A percentile compares a stretch with the other conserved stretches of the same genome.
Conservation (phyloP, 192 early-diverging fungal genomes). For the Entomortierella chlamydospora region DNA sequence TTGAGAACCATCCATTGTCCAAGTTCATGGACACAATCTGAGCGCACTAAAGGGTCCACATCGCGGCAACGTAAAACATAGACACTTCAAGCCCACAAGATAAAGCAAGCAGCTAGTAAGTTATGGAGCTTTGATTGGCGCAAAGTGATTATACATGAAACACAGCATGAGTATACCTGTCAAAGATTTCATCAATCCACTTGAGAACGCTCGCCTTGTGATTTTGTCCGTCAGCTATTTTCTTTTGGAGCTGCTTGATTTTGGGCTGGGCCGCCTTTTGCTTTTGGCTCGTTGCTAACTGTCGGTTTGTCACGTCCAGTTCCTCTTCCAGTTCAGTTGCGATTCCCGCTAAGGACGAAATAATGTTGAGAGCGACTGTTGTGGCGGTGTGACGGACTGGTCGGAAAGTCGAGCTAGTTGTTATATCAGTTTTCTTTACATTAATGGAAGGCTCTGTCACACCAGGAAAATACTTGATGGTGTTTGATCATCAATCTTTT, state of each 20-base stretch:
- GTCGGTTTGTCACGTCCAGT: slow-evolving; percentile 73
- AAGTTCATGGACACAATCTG: slow-evolving; percentile 85
- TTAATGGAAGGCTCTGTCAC: too few species aligned
- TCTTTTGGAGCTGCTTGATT: slow-evolving; percentile 52
- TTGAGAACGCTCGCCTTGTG: slow-evolving; percentile 70
- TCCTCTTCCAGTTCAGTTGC: slow-evolving; percentile 69
- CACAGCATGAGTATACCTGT: slow-evolving; percentile 60
- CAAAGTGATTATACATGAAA: not conserved
- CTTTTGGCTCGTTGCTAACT: slow-evolving; percentile 71
- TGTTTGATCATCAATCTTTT: too few species aligned
- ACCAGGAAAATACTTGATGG: too few species aligned
- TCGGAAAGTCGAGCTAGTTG: slow-evolving; percentile 75
- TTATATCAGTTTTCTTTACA: not conserved
- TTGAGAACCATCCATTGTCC: slow-evolving; percentile 80
- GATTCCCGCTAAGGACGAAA: slow-evolving; percentile 75
- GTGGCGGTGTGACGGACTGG: slow-evolving; percentile 95
- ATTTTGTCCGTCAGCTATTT: slow-evolving; percentile 57
- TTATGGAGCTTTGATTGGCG: too few species aligned
- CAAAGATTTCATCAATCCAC: slow-evolving; percentile 80
- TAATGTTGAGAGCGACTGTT: slow-evolving; percentile 71
- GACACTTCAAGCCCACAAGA: slow-evolving; percentile 59
- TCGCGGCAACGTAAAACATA: slow-evolving; percentile 94
- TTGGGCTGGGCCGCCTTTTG: slow-evolving; percentile 44
- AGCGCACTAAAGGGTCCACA: slow-evolving; percentile 84
- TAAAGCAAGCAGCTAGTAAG: not conserved